Evolutionary conservation across 23 red algal genomes (phyloP).

Genomic region (Gracilariopsis chorda): DNA sequence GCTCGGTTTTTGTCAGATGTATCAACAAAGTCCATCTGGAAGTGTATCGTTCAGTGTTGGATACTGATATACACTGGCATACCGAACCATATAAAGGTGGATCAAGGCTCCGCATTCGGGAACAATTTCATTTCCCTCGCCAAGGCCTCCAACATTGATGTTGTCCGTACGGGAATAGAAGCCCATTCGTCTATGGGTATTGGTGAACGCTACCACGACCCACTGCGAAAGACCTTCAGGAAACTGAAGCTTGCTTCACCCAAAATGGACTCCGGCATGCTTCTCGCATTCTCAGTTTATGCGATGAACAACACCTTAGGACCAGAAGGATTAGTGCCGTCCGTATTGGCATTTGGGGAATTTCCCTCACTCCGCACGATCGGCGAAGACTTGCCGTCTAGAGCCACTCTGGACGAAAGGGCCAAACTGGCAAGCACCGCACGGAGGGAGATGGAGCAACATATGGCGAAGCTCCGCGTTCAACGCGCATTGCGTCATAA

Average conservation of each 20-base stretch:
- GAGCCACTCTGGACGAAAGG: not conserved
- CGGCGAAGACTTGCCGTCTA: not conserved
- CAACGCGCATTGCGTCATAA: not conserved
- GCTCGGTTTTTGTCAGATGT: not conserved
- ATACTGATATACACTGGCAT: not conserved
- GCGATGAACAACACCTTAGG: not conserved
- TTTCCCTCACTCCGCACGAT: not conserved
- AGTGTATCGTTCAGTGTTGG: not conserved
- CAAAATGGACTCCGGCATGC: not conserved
- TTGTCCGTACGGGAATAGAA: not conserved
- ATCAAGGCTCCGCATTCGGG: not conserved
- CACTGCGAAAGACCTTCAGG: not conserved
- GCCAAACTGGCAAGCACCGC: not conserved
- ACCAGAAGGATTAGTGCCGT: conserved; percentile 11
- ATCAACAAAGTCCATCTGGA: not conserved
- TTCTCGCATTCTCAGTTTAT: not conserved
- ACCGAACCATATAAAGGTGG: not conserved
- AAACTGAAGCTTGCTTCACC: not conserved
- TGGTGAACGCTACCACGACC: conserved; percentile 8
- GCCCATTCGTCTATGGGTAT: not conserved
- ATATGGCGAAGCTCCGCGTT: not conserved
- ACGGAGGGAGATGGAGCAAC: not conserved
- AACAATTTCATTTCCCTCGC: not conserved
- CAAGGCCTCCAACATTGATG: not conserved
- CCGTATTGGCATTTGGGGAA: not conserved